Percentiles rank a stretch among this genome's conserved stretches.
These are phyloP conservation scores for Naganishia sp. DNA, from an alignment of 1,284 basidiomycete species.

Conservation along the genomic window DNA sequence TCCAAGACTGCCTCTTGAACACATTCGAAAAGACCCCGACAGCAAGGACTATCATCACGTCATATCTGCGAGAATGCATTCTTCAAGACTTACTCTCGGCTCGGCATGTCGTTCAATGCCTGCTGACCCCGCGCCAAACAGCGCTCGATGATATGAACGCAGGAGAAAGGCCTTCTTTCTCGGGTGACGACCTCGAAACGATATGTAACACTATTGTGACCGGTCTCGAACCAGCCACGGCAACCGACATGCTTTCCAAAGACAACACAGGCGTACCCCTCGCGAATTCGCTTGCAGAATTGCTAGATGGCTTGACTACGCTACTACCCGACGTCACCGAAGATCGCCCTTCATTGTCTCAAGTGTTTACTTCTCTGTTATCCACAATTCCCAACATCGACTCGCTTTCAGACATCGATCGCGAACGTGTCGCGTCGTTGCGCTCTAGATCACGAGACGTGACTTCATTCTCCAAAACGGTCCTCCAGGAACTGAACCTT, in stretches of 20 bases:
- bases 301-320: not conserved
- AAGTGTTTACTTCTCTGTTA: constrained; percentile 4
- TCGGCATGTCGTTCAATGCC: not conserved
- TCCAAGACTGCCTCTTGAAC: constrained; percentile 3
- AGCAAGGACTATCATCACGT: constrained; percentile 4
- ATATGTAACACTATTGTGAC: not conserved
- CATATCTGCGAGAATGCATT: constrained; percentile 24
- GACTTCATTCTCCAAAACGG: not conserved
- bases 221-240: not conserved
- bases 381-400: not conserved
- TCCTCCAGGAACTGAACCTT: constrained; percentile 2
- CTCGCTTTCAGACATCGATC: not conserved
- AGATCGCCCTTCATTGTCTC: constrained; percentile 1
- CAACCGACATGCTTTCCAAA: not conserved
- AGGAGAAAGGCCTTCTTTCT: not conserved
- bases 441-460: not conserved
- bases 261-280: too few relatives aligned
- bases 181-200: constrained; percentile 14
- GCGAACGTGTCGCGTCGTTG: not conserved
- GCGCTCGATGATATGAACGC: not conserved
- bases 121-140: not conserved
- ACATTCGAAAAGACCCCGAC: constrained; percentile 1
- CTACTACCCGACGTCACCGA: constrained; percentile 11
- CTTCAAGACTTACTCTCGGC: not conserved
- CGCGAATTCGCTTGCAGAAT: not conserved